Evolutionary conservation across 1,284 basidiomycete species (phyloP).

Genomic region (Albatrellus sp.): DNA sequence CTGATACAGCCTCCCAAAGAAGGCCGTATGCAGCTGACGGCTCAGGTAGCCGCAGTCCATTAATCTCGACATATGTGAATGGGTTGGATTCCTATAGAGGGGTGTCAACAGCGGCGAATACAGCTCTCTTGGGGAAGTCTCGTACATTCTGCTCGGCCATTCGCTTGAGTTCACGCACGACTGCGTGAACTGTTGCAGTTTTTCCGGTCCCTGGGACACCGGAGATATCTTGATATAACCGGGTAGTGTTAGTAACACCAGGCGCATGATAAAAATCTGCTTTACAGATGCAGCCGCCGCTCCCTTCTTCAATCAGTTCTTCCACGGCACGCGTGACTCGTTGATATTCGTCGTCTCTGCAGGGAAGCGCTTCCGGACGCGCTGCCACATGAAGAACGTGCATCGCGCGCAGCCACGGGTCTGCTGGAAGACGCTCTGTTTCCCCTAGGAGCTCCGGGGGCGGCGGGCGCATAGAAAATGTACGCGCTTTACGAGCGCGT

Average conservation of each 20-base stretch:
- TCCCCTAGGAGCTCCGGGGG: conserved; percentile 19
- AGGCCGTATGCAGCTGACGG: conserved; percentile 80
- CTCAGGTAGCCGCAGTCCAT: conserved; percentile 87
- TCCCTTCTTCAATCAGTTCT: conserved; percentile 83
- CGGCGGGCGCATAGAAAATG: conserved; percentile 22
- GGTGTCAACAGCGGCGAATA: neutral
- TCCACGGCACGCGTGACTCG: conserved; percentile 71
- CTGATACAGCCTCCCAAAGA: conserved; percentile 82
- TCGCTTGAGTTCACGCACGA: conserved; percentile 77
- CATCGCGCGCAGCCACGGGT: conserved; percentile 79
- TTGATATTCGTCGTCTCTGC: conserved; percentile 80
- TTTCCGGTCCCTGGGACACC: conserved; percentile 98
- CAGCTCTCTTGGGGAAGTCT: conserved; percentile 6
- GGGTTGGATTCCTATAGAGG: conserved; percentile 69
- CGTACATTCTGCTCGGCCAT: conserved; percentile 73
- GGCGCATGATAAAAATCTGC: conserved; percentile 8
- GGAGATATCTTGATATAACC: conserved; percentile 25
- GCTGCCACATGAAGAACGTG: conserved; percentile 89
- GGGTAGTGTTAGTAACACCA: neutral
- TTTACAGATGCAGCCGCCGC: conserved; percentile 91
- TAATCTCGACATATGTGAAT: conserved; percentile 97
- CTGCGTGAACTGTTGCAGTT: conserved; percentile 93
- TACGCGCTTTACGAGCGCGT: conserved; percentile 23
- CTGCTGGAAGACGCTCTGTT: conserved; percentile 35
- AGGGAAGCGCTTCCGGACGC: conserved; percentile 83